phyloP scores from a whole-genome alignment of 306 rosid genomes.

The Pyrus bretschneideri region DNA sequence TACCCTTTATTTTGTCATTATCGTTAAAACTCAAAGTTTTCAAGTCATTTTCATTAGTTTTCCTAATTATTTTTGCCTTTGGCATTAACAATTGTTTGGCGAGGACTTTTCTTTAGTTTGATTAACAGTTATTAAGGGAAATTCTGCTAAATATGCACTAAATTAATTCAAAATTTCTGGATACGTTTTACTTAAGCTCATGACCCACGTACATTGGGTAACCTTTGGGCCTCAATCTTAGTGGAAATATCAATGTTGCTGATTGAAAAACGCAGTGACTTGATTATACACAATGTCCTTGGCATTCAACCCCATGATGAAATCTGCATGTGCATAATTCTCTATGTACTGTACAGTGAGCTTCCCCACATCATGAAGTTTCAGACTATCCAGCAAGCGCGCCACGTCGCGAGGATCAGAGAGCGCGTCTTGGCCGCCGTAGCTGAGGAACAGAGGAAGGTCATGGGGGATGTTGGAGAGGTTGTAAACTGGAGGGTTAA shows the following conservation, averaged over 20 bases:
- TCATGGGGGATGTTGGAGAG: constrained; percentile 70
- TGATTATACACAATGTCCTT: constrained; percentile 54
- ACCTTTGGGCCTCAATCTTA: not conserved
- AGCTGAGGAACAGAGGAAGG: constrained; percentile 78
- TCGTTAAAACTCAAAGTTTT: too few species aligned
- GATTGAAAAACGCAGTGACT: constrained; percentile 48
- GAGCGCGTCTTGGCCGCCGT: constrained; percentile 74
- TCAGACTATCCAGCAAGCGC: constrained; percentile 50
- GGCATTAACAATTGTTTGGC: too few species aligned
- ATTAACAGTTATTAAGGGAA: too few species aligned
- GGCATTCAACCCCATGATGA: constrained; percentile 65
- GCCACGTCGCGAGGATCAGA: constrained; percentile 57
- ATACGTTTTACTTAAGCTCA: not conserved
- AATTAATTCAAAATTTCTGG: not conserved
- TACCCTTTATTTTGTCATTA: too few species aligned
- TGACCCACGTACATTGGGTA: too few species aligned
- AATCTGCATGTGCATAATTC: constrained; percentile 74
- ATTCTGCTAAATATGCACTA: too few species aligned
- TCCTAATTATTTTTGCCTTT: too few species aligned
- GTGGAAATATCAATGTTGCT: constrained; percentile 13
- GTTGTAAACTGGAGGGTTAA: constrained; percentile 59
- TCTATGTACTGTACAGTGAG: constrained; percentile 44
- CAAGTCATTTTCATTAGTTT: too few species aligned
- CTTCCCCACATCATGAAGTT: constrained; percentile 59
- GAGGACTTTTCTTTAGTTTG: too few species aligned